Evolutionary conservation across 768 basidiomycete species (phyloP).

Genomic region (Phanerochaete sordida): DNA sequence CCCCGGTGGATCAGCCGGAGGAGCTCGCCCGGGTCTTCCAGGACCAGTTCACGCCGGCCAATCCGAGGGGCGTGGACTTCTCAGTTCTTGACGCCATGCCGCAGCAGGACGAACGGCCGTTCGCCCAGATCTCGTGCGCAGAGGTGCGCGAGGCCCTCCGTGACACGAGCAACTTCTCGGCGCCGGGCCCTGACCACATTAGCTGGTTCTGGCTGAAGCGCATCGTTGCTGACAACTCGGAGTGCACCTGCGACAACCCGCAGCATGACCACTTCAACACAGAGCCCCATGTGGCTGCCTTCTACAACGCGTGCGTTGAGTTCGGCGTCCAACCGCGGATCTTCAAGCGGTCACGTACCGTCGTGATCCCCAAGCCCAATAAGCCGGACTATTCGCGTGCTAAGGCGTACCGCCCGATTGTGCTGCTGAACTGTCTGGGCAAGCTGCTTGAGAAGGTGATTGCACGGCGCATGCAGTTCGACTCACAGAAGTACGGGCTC

Average conservation of each 20-base stretch:
- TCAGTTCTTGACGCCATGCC: constrained; percentile 6
- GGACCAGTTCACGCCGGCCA: constrained; percentile 4
- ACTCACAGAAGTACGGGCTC: constrained; percentile 12
- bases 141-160: constrained; percentile 11
- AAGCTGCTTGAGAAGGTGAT: constrained; percentile 22
- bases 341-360: constrained; percentile 13
- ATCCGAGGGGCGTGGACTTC: not conserved
- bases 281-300: not conserved
- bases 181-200: constrained; percentile 14
- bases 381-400: constrained; percentile 19
- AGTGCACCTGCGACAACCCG: not conserved
- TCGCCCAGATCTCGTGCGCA: not conserved
- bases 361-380: constrained; percentile 22
- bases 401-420: constrained; percentile 25
- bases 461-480: constrained; percentile 15
- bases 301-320: constrained; percentile 13
- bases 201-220: constrained; percentile 12
- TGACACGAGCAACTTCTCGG: constrained; percentile 9
- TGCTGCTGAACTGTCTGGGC: constrained; percentile 20
- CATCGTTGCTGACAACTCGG: not conserved
- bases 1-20: not conserved
- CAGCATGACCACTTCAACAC: not conserved
- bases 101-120: not conserved
- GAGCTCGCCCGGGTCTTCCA: constrained; percentile 9
- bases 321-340: constrained; percentile 8